Percentiles rank a stretch among this genome's conserved stretches.
phyloP scores from a whole-genome alignment of 306 rosid genomes.

The Ormosia emarginata region DNA sequence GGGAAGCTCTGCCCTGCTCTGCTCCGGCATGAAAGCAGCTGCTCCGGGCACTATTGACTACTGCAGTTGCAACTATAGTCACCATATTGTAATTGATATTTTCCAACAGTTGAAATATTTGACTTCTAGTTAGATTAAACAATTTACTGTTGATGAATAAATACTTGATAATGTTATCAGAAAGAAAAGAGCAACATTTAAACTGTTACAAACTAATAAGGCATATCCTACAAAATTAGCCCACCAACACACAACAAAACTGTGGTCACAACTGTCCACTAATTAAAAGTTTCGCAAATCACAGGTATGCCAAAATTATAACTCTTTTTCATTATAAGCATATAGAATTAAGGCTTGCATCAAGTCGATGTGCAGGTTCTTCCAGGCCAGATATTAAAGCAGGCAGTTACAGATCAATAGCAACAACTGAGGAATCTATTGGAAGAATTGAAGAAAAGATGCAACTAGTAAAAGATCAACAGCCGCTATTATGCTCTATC shows the following conservation, averaged over 20 bases:
- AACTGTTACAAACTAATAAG: background rate
- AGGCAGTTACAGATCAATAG: background rate
- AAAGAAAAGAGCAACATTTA: background rate
- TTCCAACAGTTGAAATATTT: background rate
- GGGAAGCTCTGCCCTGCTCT: too few relatives aligned
- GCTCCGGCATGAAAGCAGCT: background rate
- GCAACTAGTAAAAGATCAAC: background rate
- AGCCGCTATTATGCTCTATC: background rate
- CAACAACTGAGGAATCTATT: background rate
- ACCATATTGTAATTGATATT: background rate
- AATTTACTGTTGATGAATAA: background rate
- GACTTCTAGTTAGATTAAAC: background rate
- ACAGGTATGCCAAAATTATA: background rate
- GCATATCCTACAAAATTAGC: background rate
- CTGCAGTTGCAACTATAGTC: background rate
- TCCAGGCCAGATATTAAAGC: background rate
- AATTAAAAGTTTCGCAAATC: background rate
- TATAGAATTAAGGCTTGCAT: background rate
- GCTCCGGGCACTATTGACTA: background rate
- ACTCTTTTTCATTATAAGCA: background rate
- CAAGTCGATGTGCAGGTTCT: background rate
- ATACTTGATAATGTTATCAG: background rate
- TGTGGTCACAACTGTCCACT: background rate
- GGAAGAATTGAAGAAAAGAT: background rate
- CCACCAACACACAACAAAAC: background rate